phyloP scores from a whole-genome alignment of 2,329 filamentous ascomycete species.

The Diaporthe ampelina region DNA sequence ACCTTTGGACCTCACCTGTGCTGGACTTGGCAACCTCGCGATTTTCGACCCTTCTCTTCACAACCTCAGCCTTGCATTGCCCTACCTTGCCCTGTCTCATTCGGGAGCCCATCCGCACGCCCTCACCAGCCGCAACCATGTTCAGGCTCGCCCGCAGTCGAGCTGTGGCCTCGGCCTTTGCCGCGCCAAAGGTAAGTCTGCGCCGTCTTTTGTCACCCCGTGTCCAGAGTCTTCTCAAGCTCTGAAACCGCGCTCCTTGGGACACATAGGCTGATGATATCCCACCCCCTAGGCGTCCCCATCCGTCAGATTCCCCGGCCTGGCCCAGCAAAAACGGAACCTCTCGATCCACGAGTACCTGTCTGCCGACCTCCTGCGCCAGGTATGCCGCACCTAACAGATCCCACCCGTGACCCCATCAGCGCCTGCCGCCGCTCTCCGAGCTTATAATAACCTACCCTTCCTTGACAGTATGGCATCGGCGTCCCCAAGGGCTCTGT shows the following conservation, averaged over 20 bases:
- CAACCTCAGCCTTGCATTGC: constrained; percentile 40
- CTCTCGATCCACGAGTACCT: constrained; percentile 99
- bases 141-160: constrained; percentile 89
- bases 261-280: constrained; percentile 40
- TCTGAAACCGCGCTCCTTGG: constrained; percentile 17
- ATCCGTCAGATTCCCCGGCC: constrained; percentile 71
- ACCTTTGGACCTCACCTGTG: constrained; percentile 21
- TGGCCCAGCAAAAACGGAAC: constrained; percentile 84
- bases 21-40: constrained; percentile 31
- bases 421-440: constrained; percentile 31
- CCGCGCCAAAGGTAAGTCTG: constrained; percentile 78
- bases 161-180: constrained; percentile 84
- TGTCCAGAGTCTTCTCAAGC: neutral
- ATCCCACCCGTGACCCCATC: neutral
- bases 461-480: constrained; percentile 82
- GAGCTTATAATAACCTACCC: constrained; percentile 44
- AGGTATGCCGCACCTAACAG: constrained; percentile 61
- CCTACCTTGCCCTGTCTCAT: constrained; percentile 2
- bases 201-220: constrained; percentile 28
- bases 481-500: constrained; percentile 92
- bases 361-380: constrained; percentile 89
- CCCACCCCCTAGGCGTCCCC: constrained; percentile 57
- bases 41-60: constrained; percentile 41
- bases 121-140: constrained; percentile 68
- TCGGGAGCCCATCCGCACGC: constrained; percentile 38